Evolutionary conservation across 805 yeast species (phyloP), one percentile per base, ranked within the genome.

Genomic region (Kluyveromyces dobzhanskii): DNA sequence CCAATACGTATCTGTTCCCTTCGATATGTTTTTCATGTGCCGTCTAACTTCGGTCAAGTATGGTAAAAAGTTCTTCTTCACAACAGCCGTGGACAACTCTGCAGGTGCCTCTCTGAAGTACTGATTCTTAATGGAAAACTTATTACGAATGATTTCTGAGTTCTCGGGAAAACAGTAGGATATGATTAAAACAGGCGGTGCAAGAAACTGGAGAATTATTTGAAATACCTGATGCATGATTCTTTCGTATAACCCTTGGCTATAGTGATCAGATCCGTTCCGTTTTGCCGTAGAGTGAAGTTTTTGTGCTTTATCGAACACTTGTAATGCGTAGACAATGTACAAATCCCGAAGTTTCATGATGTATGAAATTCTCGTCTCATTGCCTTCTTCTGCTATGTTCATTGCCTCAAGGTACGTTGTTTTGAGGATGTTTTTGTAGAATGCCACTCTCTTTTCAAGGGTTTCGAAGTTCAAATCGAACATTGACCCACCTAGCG

Each of bases 181-280:
- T 2, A 79, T 59, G 0, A 80, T 73, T 3, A 61, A 50, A 27
- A 70, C 66, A 0, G 86, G 86, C 1, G 80, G 72, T 0, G 85
- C 83, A 51, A 78, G 60, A 38, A 65, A 76, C 18, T 71, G 71
- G 4, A 69, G 68, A 38, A 79, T 77, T 13, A 68, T 50, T 4
- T 47, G 45, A 17, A 56, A 56, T 4, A 57, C 44, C 21, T 36
- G 39, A 18, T 41, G 41, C 2, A 51, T 42, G 4, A 59, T 48
- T 5, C 44, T 32, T 3, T 45, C 45, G 39, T 56, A 52, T 10
- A 56, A 28, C 6, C 11, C 4, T 12, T 26, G 42, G 8, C 17
- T 23, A 25, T 32, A 27, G 12, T 41, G 30, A 14, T 14, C 37
- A 24, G 24, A 39, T 8, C 26, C 12, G 17, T 30, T 21, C 9